Evolutionary conservation across 1,139 yeast species (phyloP), one percentile per base, ranked within the genome.

Genomic region (Debaryomyces sp.): DNA sequence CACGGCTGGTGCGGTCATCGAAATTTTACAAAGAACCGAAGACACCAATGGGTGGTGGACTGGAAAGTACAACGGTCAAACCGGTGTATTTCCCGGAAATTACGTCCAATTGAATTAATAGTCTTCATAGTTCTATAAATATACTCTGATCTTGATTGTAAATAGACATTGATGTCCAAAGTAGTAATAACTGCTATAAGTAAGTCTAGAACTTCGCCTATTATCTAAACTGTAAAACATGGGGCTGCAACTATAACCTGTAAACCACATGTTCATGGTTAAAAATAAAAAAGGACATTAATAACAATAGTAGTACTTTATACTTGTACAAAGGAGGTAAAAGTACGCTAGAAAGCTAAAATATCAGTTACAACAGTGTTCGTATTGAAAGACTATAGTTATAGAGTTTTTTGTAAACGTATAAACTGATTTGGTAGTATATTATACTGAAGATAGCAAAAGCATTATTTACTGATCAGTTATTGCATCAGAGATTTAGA

Each of bases 1-100:
- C 71, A 80, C 85, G 34, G 96, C 96, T 0, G 98, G 98, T 18
- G 89, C 94, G 7, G 80, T 84, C 33, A 91, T 94, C 58, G 91
- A 89, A 59, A 77, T 94, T 50, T 80, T 91, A 6, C 89, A 90
- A 63, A 84, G 89, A 60, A 87, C 96, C 1, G 78, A 82, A 0
- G 97, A 91, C 63, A 78, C 85, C 47, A 90, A 90, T 60, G 98
- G 96, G 3, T 94, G 99, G 99, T 94, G 99, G 99, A 89, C 96
- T 1, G 99, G 99, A n/a, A 74, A 78, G 47, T 74, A 81, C 57
- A 89, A 91, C 60, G 97, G 97, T 9, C 86, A 78, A 53, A 84
- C 85, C 48, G 99, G 99, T 47, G 89, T 85, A 6, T 94, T 94
- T 75, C 99, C 99, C 5, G 98, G 97, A 13, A 94, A 92, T 66